Percentiles rank a stretch among this genome's conserved stretches.
Conservation (phyloP, 2,329 filamentous ascomycete species). For the Endoconidiophora laricicola region DNA sequence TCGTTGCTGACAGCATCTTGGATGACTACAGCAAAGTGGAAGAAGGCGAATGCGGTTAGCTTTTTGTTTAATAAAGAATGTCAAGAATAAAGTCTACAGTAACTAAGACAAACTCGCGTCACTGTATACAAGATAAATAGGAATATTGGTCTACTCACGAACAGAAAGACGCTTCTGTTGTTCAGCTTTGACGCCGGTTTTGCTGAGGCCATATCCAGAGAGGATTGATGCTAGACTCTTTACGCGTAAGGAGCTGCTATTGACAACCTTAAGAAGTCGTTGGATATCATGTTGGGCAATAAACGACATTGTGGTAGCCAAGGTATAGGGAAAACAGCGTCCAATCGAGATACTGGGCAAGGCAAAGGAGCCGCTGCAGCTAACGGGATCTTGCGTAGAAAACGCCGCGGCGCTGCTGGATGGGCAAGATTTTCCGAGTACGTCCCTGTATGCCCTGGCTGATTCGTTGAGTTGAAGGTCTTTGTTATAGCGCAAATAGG, state of each 20-base stretch:
- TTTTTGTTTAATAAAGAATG: neutral
- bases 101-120: no score
- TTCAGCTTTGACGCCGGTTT: conserved; percentile 71
- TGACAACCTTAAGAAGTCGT: conserved; percentile 27
- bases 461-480: no score
- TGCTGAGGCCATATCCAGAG: conserved; percentile 53
- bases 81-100: no score
- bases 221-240: conserved; percentile 62
- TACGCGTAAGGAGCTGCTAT: conserved; percentile 32
- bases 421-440: no score
- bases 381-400: no score
- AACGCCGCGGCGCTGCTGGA: no score
- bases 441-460: no score
- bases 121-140: neutral
- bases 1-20: conserved; percentile 22
- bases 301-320: conserved; percentile 3
- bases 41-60: neutral
- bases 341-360: no score
- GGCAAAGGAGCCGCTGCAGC: no score
- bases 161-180: conserved; percentile 63
- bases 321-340: neutral
- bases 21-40: conserved; percentile 22
- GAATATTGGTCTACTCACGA: conserved; percentile 39
- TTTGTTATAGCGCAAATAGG: no score
- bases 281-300: conserved; percentile 24